Percentiles rank a stretch among this genome's conserved stretches.
phyloP scores from a whole-genome alignment of 768 basidiomycete genomes.

The Tylopilus vinaceipallidus region DNA sequence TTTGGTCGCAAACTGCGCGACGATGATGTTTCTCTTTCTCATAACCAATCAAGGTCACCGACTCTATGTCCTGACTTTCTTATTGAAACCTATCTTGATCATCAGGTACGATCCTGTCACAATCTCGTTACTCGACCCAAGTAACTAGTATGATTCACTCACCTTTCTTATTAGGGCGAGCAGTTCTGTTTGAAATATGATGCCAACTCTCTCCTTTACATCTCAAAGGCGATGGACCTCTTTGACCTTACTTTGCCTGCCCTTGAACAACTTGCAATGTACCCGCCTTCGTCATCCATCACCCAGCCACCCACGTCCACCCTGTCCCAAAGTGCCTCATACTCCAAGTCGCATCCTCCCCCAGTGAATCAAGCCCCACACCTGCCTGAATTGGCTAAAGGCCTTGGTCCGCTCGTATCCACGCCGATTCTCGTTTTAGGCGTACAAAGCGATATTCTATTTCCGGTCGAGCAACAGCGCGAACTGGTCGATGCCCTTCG shows the following conservation, averaged over 20 bases:
- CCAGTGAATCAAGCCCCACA: constrained; percentile 73
- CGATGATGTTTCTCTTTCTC: constrained; percentile 13
- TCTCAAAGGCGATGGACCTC: constrained; percentile 99
- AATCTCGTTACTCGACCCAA: not conserved
- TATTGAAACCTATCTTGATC: constrained; percentile 98
- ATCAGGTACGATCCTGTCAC: constrained; percentile 49
- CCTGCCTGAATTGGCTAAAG: constrained; percentile 72
- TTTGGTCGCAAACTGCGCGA: constrained; percentile 77
- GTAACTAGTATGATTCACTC: not conserved
- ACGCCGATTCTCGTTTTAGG: constrained; percentile 88
- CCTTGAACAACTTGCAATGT: constrained; percentile 65
- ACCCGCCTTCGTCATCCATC: constrained; percentile 21
- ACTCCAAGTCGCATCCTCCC: constrained; percentile 70
- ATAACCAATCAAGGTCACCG: constrained; percentile 42
- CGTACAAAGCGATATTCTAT: constrained; percentile 95
- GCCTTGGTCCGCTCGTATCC: constrained; percentile 68
- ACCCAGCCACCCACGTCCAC: constrained; percentile 18
- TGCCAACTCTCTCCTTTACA: constrained; percentile 97
- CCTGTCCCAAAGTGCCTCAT: constrained; percentile 37
- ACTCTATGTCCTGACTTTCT: constrained; percentile 95
- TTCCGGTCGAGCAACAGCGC: constrained; percentile 95
- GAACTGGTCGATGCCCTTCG: constrained; percentile 91
- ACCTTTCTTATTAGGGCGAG: constrained; percentile 61
- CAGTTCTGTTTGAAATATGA: constrained; percentile 98
- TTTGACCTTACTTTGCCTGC: constrained; percentile 91